phyloP scores from a whole-genome alignment of 257 asterid species.

The Salvia hispanica region DNA sequence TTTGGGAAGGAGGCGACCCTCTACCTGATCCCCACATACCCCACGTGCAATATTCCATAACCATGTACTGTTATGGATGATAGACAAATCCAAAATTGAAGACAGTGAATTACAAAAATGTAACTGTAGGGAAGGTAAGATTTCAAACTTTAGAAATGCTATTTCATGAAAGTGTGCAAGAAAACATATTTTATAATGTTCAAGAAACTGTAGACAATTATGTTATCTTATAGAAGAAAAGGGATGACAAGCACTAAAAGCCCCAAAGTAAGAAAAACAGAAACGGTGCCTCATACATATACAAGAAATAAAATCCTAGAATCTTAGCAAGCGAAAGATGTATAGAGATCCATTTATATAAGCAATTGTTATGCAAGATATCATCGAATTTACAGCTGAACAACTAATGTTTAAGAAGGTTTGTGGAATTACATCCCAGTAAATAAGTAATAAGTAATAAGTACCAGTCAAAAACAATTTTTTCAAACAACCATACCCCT shows the following conservation, averaged over 20 bases:
- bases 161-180: constrained; percentile 14
- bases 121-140: neutral
- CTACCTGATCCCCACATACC: constrained; percentile 85
- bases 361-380: neutral
- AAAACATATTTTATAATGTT: constrained; percentile 8
- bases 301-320: constrained; percentile 15
- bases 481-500: neutral
- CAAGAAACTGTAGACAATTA: constrained; percentile 11
- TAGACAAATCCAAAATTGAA: constrained; percentile 18
- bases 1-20: constrained; percentile 91
- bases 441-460: constrained; percentile 26
- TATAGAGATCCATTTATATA: neutral
- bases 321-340: constrained; percentile 13
- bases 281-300: constrained; percentile 3
- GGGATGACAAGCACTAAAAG: constrained; percentile 19
- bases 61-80: constrained; percentile 69
- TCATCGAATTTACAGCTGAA: constrained; percentile 5
- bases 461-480: constrained; percentile 4
- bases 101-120: constrained; percentile 23
- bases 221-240: constrained; percentile 4
- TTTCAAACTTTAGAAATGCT: constrained; percentile 4
- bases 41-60: constrained; percentile 93
- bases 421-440: constrained; percentile 17
- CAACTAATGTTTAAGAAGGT: neutral
- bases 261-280: neutral